These are phyloP conservation scores for Aspergillus novoparasiticus DNA, from an alignment of 2,329 filamentous ascomycete genomes.

Conservation along the genomic window DNA sequence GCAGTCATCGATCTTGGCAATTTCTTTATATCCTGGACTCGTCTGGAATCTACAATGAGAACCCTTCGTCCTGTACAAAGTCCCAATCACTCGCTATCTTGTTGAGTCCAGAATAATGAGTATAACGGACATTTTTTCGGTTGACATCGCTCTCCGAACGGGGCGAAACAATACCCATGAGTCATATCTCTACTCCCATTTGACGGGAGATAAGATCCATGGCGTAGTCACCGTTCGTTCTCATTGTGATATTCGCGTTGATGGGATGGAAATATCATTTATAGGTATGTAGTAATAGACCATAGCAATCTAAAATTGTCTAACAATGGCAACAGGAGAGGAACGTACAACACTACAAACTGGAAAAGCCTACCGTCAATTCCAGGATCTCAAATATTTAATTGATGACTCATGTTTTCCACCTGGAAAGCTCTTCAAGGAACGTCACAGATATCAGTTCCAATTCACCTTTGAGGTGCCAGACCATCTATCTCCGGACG, in stretches of 20 bases:
- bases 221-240: conserved; percentile 8
- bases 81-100: too few relatives aligned
- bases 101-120: background rate
- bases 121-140: background rate
- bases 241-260: conserved; percentile 6
- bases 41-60: background rate
- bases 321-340: conserved; percentile 9
- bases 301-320: background rate
- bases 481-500: conserved; percentile 13
- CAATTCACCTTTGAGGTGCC: conserved; percentile 11
- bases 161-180: background rate
- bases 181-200: conserved; percentile 8
- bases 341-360: conserved; percentile 11
- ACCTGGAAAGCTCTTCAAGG: conserved; percentile 4
- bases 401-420: conserved; percentile 7
- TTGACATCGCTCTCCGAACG: background rate
- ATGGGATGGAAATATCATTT: conserved; percentile 11
- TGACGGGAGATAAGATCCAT: conserved; percentile 13
- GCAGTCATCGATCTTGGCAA: background rate
- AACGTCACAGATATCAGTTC: conserved; percentile 7
- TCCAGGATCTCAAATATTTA: conserved; percentile 8
- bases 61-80: background rate
- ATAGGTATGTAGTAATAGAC: background rate
- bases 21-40: background rate
- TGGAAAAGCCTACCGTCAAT: conserved; percentile 9